These are phyloP conservation scores for Guillardia theta DNA, from an alignment of 78 protist species.

Conservation along the genomic window DNA sequence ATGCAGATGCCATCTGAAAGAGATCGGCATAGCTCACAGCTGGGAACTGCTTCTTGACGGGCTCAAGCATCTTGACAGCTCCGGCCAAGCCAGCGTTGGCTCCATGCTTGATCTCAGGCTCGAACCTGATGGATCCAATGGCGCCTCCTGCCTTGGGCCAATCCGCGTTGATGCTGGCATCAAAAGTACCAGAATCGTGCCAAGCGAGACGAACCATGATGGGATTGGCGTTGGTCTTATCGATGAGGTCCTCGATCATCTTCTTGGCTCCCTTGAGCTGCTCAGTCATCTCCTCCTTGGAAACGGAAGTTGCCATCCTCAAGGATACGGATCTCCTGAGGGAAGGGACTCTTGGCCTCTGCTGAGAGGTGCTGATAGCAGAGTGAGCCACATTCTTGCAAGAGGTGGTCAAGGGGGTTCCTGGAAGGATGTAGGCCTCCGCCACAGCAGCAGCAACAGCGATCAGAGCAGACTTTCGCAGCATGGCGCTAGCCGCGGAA, in stretches of 20 bases:
- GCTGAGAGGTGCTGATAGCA: too few relatives aligned
- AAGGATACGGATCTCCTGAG: too few relatives aligned
- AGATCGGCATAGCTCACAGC: neutral
- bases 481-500: too few relatives aligned
- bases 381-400: too few relatives aligned
- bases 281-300: too few relatives aligned
- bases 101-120: neutral
- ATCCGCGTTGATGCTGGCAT: neutral
- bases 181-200: slow-evolving; percentile 47
- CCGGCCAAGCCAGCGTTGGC: slow-evolving; percentile 33
- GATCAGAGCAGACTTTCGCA: too few relatives aligned
- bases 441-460: too few relatives aligned
- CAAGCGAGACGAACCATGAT: slow-evolving; percentile 40
- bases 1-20: slow-evolving; percentile 4
- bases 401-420: too few relatives aligned
- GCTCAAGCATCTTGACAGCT: neutral
- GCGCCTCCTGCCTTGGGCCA: neutral
- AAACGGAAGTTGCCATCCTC: too few relatives aligned
- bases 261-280: neutral
- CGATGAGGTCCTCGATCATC: neutral
- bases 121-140: slow-evolving; percentile 13
- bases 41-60: neutral
- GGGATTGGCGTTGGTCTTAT: slow-evolving; percentile 26
- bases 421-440: too few relatives aligned
- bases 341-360: too few relatives aligned